phyloP scores from a whole-genome alignment of 2,329 filamentous ascomycete species.

The Curvularia spicifera region DNA sequence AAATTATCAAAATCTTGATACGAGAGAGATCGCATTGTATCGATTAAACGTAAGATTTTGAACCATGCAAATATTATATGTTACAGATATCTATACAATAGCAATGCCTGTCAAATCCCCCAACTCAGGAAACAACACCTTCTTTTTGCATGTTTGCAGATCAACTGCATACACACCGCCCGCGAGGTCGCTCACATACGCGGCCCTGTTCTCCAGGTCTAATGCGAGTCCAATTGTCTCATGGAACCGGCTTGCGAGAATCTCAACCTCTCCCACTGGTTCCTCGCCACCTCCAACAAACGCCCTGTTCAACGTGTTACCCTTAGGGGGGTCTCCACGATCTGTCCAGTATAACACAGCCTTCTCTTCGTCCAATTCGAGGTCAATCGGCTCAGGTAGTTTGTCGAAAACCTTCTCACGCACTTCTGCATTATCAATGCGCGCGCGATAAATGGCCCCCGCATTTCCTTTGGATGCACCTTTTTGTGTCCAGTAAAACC shows the following conservation, averaged over 20 bases:
- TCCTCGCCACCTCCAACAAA: not conserved
- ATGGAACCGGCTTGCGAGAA: not conserved
- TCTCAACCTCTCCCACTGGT: not conserved
- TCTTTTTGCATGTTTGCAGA: not conserved
- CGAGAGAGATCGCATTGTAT: not conserved
- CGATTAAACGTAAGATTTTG: not conserved
- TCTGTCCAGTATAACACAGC: slow-evolving; percentile 1
- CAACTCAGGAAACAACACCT: slow-evolving; percentile 1
- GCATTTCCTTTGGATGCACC: slow-evolving; percentile 1
- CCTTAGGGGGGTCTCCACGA: not conserved
- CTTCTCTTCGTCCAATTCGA: not conserved
- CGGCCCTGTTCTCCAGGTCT: not conserved
- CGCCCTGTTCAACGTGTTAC: slow-evolving; percentile 1
- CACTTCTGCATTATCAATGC: not conserved
- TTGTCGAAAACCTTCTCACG: not conserved
- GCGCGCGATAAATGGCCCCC: not conserved
- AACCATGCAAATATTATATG: not conserved
- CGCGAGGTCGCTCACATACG: not conserved
- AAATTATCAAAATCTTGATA: not conserved
- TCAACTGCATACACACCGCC: slow-evolving; percentile 1
- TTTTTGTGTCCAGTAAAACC: slow-evolving; percentile 5
- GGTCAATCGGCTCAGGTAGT: not conserved
- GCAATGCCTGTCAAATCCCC: slow-evolving; percentile 2
- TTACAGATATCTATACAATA: not conserved
- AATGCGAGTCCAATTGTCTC: not conserved